Evolutionary conservation across 1,284 basidiomycete genomes (phyloP), one percentile per base, ranked within the genome.

Genomic region (Cutaneotrichosporon cyanovorans): DNA sequence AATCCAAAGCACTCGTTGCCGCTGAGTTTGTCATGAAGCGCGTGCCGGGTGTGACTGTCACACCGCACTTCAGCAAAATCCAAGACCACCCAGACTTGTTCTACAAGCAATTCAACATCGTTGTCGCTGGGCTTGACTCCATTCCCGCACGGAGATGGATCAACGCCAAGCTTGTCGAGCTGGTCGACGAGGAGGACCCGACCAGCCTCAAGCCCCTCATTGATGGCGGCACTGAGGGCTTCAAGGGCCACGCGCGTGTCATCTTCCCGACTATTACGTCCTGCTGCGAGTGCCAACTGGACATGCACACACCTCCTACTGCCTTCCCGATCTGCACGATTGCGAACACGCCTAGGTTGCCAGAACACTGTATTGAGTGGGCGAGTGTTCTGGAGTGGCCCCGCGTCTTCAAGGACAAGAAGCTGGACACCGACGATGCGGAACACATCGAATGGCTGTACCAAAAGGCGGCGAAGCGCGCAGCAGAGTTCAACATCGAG

Each of bases 321-420:
- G 85, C 85, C 5, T 99, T 92, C 68, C 95, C 95, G 0, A 97
- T 99, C 55, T 99, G 95, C 69, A 99, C 95, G 2, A 97, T 99
- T 55, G 95, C 95, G 48, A 98, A 98, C 65, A 99, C 95, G 0
- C 95, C 95, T 15, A 85, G 95, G 48, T 76, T 98, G 25, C 95
- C 95, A 3, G 95, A 99, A 68, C 95, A 99, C 67, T 98, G 95
- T 66, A 97, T 99, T 65, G 95, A 98, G 72, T 99, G 95, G 93
- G 95, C 95, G 0, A 92, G 87, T 39, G 92, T 98, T n/a, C 76
- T 99, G 30, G 92, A 99, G 71, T 99, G 95, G 95, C 93, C 93
- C 4, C 81, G 82, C 30, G 81, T 90, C 1, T 84, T 87, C 60
- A 86, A 85, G 68, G 91, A 92, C 65, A 85, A 88, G 75, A 95